Evolutionary conservation across 2,329 filamentous ascomycete species (phyloP), one percentile per base, ranked within the genome.

Genomic region (Calonectria fujianensis): DNA sequence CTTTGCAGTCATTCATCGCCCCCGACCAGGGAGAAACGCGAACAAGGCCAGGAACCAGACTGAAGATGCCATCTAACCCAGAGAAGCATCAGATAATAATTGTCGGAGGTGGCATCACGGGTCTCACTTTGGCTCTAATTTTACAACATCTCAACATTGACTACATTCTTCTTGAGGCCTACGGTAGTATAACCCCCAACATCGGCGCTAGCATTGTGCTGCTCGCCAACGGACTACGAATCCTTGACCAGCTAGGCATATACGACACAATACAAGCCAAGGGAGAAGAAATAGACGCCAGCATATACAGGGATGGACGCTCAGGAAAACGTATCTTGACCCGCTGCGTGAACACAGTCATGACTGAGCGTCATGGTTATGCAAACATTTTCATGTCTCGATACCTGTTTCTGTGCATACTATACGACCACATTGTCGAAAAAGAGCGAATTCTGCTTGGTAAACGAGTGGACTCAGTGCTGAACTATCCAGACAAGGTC

Each of bases 321-420:
- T 41, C 57, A 20, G 57, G n/a, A 9, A 63, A 41, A 11, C 24
- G 57, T 37, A 24, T 63, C 24, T 31, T 24, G 13, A 37, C 57
- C 24, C 32, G 35, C 3, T 24, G 41, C 18, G 31, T 11, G 2
- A 63, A 41, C 6, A 18, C 9, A 2, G 10, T 63, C 16, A 41
- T 63, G 35, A 39, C 41, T 14, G 57, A 63, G 57, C 57, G 57
- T 39, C 57, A 63, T 10, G 57, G 57, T 2, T 63, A 63, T 18
- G 18, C n/a, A 41, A 24, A 63, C 5, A 37, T 63, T 29, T 63
- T 63, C 9, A 41, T 63, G 57, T 63, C 57, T 11, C 57, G 57
- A 14, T 20, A 63, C 24, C 57, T 14, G 37, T 63, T 63, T 10
- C 35, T 63, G 2, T 41, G 57, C 11, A n/a, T 63, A 10, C 57